Evolutionary conservation across 2,329 filamentous ascomycete genomes (phyloP), one percentile per base, ranked within the genome.

Genomic region (Aspergillus fumigatiaffinis): DNA sequence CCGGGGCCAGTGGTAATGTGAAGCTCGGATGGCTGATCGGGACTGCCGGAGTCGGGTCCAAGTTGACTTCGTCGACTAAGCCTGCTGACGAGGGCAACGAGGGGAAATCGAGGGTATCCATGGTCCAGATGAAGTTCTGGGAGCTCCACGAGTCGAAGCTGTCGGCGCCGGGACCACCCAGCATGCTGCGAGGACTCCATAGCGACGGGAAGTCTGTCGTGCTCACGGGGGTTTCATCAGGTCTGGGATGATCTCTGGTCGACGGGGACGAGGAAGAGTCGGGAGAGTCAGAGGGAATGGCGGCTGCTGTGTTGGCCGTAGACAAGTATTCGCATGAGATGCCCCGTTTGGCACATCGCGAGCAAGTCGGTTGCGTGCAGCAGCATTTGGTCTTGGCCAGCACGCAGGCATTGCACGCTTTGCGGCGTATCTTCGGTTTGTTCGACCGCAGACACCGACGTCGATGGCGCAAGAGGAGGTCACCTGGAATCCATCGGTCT

Each of bases 401-500:
- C 38, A 66, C 59, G 49, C 63, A 66, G 25, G 58, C 60, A 58
- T 63, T 57, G 53, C 61, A 66, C 9, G 63, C 59, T 52, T 60
- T 63, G 35, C 57, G 60, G 25, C 63, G 59, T 21, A 53, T 60
- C n/a, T 56, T 20, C 5, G 51, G 38, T 51, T 57, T 60, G 44
- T 47, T 52, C 7, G 53, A 50, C 12, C 58, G 53, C 46, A 52
- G 63, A 52, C 62, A 63, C 14, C 62, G 63, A n/a, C 58, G 58
- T 35, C 59, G 59, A 58, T 66, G 59, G 28, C 58, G 64, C 29
- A 61, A 38, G 28, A 63, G 56, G 14, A 65, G 56, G 26, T 63
- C 60, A 12, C 55, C 60, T 60, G 10, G 52, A 28, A 29, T 8
- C 17, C 35, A 28, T 29, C 9, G 35, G 41, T 25, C 42, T 32